Conservation (phyloP, 768 basidiomycete species). For the Mrakia gelida region DNA sequence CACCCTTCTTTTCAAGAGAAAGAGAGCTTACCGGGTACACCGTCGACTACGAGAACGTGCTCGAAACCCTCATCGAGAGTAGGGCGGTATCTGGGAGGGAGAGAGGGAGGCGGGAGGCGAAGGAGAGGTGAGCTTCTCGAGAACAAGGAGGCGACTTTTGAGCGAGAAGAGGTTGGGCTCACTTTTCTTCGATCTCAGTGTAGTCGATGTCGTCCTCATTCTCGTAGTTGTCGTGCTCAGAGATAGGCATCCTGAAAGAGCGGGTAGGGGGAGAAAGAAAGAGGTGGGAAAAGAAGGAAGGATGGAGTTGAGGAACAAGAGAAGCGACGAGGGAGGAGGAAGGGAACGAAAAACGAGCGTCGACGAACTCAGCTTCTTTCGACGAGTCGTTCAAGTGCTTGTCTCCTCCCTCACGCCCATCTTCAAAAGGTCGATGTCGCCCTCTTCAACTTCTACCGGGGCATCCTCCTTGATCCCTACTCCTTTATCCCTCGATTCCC, state of each 20-base stretch:
- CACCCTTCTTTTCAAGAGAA: not conserved
- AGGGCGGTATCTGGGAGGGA: constrained; percentile 66
- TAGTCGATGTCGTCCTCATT: constrained; percentile 72
- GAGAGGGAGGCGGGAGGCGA: not conserved
- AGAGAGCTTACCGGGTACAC: constrained; percentile 56
- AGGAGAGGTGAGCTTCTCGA: not conserved
- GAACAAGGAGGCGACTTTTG: not conserved
- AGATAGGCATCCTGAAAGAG: constrained; percentile 18
- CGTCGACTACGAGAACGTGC: constrained; percentile 86
- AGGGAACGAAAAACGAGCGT: not conserved
- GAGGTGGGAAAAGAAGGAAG: not conserved
- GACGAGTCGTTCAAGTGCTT: not conserved
- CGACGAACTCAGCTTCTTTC: not conserved
- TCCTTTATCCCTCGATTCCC: not conserved
- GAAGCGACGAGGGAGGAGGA: not conserved
- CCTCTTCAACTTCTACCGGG: not conserved
- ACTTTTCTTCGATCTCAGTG: constrained; percentile 85
- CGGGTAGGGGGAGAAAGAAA: not conserved
- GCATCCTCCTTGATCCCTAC: not conserved
- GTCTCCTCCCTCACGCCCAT: not conserved
- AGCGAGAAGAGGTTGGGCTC: constrained; percentile 36
- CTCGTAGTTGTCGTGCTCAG: constrained; percentile 33
- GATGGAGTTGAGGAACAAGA: not conserved
- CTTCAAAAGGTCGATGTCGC: not conserved
- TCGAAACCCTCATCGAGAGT: constrained; percentile 80